Conservation (phyloP, 306 rosid species). For the Purshia tridentata region DNA sequence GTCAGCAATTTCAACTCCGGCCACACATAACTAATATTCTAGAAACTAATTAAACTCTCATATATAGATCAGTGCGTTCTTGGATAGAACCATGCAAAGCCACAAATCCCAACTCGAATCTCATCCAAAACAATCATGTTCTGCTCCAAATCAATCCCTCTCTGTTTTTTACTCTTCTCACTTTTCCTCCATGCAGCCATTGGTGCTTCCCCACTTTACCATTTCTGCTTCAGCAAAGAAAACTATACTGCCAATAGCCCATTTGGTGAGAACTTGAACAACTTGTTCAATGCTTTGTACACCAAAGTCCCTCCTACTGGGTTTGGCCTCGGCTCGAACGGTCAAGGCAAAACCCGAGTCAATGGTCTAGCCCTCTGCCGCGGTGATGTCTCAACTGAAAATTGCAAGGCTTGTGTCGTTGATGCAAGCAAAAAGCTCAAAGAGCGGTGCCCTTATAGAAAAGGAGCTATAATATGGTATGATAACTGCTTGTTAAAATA, state of each 20-base stretch:
- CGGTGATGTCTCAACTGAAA: constrained; percentile 27
- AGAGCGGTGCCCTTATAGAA: constrained; percentile 27
- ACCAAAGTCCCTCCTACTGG: constrained; percentile 29
- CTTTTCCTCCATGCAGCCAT: constrained; percentile 40
- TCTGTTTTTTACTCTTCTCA: constrained; percentile 11
- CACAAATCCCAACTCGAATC: background rate
- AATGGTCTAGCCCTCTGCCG: constrained; percentile 35
- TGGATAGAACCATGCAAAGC: background rate
- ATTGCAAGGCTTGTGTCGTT: constrained; percentile 27
- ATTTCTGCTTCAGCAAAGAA: constrained; percentile 43
- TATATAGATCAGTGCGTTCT: too few relatives aligned
- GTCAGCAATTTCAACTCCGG: constrained; percentile 26
- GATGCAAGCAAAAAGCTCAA: constrained; percentile 22
- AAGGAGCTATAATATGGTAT: constrained; percentile 36
- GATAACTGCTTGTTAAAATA: constrained; percentile 35
- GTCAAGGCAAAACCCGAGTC: constrained; percentile 23
- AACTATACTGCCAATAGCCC: constrained; percentile 43
- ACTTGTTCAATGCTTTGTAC: constrained; percentile 15
- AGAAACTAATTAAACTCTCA: background rate
- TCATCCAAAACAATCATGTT: constrained; percentile 2
- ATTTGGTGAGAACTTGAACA: constrained; percentile 23
- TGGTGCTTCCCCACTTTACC: constrained; percentile 44
- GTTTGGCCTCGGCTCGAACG: constrained; percentile 16
- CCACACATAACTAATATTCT: background rate
- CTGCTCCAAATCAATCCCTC: constrained; percentile 18